Percentiles rank a stretch among this genome's conserved stretches.
Evolutionary conservation across 2,329 filamentous ascomycete species (phyloP).

Genomic region (Trichoderma gracile): DNA sequence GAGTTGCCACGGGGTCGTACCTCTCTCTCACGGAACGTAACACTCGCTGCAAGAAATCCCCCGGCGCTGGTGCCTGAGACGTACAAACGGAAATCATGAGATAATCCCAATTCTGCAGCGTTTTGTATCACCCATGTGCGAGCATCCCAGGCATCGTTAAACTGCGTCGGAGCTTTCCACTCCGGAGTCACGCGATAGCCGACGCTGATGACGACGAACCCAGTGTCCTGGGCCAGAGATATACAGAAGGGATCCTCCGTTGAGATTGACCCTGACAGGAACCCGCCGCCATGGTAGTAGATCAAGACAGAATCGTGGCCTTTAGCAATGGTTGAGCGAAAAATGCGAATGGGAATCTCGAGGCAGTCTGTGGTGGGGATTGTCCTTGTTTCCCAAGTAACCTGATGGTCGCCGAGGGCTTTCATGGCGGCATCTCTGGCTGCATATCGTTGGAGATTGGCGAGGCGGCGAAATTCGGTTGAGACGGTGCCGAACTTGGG

Average conservation of each 20-base stretch:
- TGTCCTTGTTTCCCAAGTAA: background rate
- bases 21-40: background rate
- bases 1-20: background rate
- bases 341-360: constrained; percentile 1
- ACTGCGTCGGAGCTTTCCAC: background rate
- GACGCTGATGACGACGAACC: constrained; percentile 3
- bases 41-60: background rate
- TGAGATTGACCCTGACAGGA: background rate
- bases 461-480: background rate
- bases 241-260: constrained; percentile 1
- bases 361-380: background rate
- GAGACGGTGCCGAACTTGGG: background rate
- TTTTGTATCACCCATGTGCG: background rate
- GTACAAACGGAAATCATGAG: background rate
- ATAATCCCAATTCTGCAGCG: background rate
- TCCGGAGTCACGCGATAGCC: constrained; percentile 1
- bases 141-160: constrained; percentile 11
- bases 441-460: background rate
- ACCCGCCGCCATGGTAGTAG: background rate
- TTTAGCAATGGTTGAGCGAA: background rate
- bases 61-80: background rate
- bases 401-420: background rate
- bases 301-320: background rate
- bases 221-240: background rate
- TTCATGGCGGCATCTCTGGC: background rate